Percentiles rank a stretch among this genome's conserved stretches.
Evolutionary conservation across 75 land plant genomes (phyloP).

Genomic region (Pinus taeda): DNA sequence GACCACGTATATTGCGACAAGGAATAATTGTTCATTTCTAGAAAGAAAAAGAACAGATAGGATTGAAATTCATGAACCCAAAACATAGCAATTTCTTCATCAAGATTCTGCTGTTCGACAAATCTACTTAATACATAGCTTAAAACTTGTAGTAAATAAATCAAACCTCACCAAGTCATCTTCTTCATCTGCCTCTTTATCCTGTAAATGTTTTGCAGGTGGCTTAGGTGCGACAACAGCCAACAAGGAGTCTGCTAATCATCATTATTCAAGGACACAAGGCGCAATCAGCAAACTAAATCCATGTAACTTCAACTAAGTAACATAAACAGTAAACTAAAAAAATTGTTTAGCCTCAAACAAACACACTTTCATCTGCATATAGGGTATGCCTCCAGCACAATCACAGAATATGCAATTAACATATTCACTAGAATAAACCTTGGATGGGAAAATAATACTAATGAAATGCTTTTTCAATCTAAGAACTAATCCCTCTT

Average conservation of each 20-base stretch:
- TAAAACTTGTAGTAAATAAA: background rate
- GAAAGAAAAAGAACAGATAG: background rate
- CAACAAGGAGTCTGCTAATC: constrained; percentile 58
- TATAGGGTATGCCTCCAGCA: background rate
- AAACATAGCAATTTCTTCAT: background rate
- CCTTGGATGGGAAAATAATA: too few relatives aligned
- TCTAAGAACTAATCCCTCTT: too few relatives aligned
- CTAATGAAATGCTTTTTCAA: too few relatives aligned
- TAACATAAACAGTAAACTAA: background rate
- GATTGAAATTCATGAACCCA: too few relatives aligned
- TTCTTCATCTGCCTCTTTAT: constrained; percentile 56
- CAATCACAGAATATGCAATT: too few relatives aligned
- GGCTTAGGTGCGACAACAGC: constrained; percentile 82
- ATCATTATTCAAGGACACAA: background rate
- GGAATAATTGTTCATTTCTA: background rate
- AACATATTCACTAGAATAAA: too few relatives aligned
- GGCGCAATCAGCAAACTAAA: background rate
- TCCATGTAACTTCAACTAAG: background rate
- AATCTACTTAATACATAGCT: background rate
- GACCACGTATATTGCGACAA: background rate
- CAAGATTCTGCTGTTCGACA: background rate
- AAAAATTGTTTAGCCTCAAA: background rate
- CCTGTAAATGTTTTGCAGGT: constrained; percentile 53
- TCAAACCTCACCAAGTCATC: constrained; percentile 51
- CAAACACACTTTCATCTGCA: background rate